phyloP scores from a whole-genome alignment of 2,329 filamentous ascomycete species.

The Cladosporium cucumerinum region DNA sequence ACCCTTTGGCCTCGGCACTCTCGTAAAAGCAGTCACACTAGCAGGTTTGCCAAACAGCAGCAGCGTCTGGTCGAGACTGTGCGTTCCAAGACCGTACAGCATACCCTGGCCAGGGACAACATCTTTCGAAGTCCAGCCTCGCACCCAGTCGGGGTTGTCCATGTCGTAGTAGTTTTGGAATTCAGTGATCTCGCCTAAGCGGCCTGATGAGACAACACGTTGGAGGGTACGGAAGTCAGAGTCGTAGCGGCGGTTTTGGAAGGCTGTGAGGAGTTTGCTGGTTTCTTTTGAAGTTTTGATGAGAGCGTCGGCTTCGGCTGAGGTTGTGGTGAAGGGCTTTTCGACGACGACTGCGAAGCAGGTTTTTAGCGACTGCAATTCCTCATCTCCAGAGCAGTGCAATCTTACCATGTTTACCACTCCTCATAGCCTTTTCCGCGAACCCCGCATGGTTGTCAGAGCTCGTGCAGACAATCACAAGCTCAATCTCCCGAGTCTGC shows the following conservation, averaged over 20 bases:
- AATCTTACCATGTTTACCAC: slow-evolving; percentile 38
- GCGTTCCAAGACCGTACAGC: slow-evolving; percentile 43
- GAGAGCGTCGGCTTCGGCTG: slow-evolving; percentile 34
- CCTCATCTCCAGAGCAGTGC: not conserved
- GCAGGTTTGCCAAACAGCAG: slow-evolving; percentile 37
- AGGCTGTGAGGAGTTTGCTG: slow-evolving; percentile 36
- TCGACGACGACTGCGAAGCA: slow-evolving; percentile 35
- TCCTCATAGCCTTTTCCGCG: slow-evolving; percentile 33
- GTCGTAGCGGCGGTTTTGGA: slow-evolving; percentile 40
- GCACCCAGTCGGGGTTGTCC: slow-evolving; percentile 42
- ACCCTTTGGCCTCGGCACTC: slow-evolving; percentile 30
- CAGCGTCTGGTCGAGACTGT: slow-evolving; percentile 40
- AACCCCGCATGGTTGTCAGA: slow-evolving; percentile 34
- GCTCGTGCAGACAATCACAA: slow-evolving; percentile 37
- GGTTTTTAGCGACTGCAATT: not conserved
- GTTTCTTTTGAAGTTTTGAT: slow-evolving; percentile 32
- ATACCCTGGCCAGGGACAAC: slow-evolving; percentile 42
- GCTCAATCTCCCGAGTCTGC: slow-evolving; percentile 33
- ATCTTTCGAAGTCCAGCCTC: slow-evolving; percentile 32
- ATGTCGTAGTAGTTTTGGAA: slow-evolving; percentile 40
- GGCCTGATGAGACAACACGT: slow-evolving; percentile 23
- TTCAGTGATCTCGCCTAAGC: slow-evolving; percentile 33
- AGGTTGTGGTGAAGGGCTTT: slow-evolving; percentile 38
- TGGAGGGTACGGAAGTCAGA: slow-evolving; percentile 39
- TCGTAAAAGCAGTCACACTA: slow-evolving; percentile 32